Evolutionary conservation across 495 filamentous ascomycete species (phyloP), one percentile per base, ranked within the genome.

Genomic region (Darksidea phi): DNA sequence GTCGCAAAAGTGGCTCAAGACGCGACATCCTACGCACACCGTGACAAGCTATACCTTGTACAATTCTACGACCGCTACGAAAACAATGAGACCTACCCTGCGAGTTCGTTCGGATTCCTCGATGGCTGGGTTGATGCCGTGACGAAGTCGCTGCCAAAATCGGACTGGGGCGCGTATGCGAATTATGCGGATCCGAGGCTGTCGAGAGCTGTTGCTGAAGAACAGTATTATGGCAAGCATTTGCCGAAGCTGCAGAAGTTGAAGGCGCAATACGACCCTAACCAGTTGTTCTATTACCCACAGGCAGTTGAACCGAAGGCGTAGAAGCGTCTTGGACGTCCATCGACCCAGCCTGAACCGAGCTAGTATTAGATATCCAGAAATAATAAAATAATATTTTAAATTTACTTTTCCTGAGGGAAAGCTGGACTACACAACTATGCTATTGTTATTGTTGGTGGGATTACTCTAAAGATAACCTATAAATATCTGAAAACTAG

Each of bases 181-280:
- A 88, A 88, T 17, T 89, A 89, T 65, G 80, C 89, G 3, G 88
- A 91, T 69, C 80, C 84, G 2, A 71, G 69, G 2, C 61, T 89
- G 56, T 67, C 63, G 18, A 53, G 79, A 42, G 63, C 67, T 24
- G 67, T 76, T 20, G 77, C 80, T 0, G 78, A 79, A 43, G 49
- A 68, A 37, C 67, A 78, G 59, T 86, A 86, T 67, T 90, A 83
- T 77, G 82, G 81, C 0, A 54, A 67, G 1, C 75, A 78, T 53
- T 73, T 77, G 32, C 55, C 53, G 53, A 71, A 49, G 18, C 67
- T 88, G 61, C 57, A 76, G 43, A 54, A 63, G 26, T 68, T 87
- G 21, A 88, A 88, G 76, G 61, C 54, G 34, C 61, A 53, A 34
- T 78, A 77, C 50, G 85, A 88, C 71, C 80, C 83, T 7, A 60